phyloP scores from a whole-genome alignment of 345 rosid species.

The Melaleuca alternifolia region DNA sequence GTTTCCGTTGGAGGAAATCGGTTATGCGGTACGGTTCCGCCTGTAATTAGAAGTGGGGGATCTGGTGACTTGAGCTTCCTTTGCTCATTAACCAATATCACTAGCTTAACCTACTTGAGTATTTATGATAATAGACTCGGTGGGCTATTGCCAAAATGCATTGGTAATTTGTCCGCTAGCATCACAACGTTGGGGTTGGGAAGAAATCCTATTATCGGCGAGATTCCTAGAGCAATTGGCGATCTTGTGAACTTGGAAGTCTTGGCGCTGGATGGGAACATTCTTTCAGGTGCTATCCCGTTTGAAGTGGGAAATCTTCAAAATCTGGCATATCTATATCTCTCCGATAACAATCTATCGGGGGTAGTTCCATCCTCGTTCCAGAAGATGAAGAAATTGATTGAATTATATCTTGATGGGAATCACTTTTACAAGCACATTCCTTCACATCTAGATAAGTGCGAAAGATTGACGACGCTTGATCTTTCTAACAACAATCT shows the following conservation, averaged over 20 bases:
- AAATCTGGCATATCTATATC: background rate
- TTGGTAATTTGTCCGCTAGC: background rate
- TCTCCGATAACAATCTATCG: background rate
- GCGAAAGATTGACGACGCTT: background rate
- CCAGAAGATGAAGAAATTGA: background rate
- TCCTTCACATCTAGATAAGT: slow-evolving; percentile 4
- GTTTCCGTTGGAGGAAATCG: background rate
- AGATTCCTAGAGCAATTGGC: background rate
- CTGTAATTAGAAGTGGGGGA: too few relatives aligned
- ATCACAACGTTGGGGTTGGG: fast-evolving
- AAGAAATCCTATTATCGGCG: fast-evolving
- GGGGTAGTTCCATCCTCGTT: slow-evolving; percentile 13
- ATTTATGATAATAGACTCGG: background rate
- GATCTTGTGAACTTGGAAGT: background rate
- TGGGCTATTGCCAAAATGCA: background rate
- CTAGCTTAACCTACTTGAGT: fast-evolving
- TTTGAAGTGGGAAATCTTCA: slow-evolving; percentile 2
- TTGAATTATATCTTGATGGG: background rate
- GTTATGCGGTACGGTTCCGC: slow-evolving; percentile 9
- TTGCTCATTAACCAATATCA: too few relatives aligned
- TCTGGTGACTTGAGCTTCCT: too few relatives aligned
- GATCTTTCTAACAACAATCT: slow-evolving; percentile 12
- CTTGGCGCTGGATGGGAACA: background rate
- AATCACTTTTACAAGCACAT: slow-evolving; percentile 8
- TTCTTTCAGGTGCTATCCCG: slow-evolving; percentile 8